Evolutionary conservation across 768 basidiomycete species (phyloP), one percentile per base, ranked within the genome.

Genomic region (Calocybe gangraenosa): DNA sequence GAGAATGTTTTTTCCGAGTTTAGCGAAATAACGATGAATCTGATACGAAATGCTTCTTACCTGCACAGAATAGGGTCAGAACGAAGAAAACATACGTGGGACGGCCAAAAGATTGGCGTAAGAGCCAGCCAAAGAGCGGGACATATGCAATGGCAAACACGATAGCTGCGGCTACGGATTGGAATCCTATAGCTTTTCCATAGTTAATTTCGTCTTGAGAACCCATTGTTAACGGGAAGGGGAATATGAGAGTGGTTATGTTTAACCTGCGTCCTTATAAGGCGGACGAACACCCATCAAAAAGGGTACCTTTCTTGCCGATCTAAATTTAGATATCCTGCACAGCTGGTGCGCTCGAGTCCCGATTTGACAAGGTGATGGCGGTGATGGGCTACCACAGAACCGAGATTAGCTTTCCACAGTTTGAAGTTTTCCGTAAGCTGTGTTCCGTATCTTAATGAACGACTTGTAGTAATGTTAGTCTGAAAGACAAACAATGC

Each of bases 61-160:
- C 63, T 14, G 53, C 11, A 44, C 69, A 72, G 52, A 73, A 75
- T 4, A 72, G 20, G 1, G 61, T 42, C 8, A 75, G 47, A 15
- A 60, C 50, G 15, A 64, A 44, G 47, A 64, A 59, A 3, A 71
- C 66, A 46, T 62, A 65, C 0, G 66, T 69, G 3, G 61, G 63
- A 14, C 56, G 56, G 3, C 43, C 47, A 22, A 68, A 56, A 14
- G 65, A 60, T 37, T 65, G 60, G 22, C 45, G 45, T 13, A 63
- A 15, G 35, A 67, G 71, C 54, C 57, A 65, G 0, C 41, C 46
- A 4, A 61, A 42, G 4, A 69, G 52, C 2, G 65, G 67, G 0
- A 52, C 34, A 33, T 69, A 74, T 2, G 64, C 47, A 22, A 62
- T 42, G 0, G 69, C 60, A 41, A 73, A 73, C 14, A 71, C 35